A percentile compares a stretch with the other conserved stretches of the same genome.
Conservation (phyloP, 257 asterid genomes). For the Jaltomata sinuosa region DNA sequence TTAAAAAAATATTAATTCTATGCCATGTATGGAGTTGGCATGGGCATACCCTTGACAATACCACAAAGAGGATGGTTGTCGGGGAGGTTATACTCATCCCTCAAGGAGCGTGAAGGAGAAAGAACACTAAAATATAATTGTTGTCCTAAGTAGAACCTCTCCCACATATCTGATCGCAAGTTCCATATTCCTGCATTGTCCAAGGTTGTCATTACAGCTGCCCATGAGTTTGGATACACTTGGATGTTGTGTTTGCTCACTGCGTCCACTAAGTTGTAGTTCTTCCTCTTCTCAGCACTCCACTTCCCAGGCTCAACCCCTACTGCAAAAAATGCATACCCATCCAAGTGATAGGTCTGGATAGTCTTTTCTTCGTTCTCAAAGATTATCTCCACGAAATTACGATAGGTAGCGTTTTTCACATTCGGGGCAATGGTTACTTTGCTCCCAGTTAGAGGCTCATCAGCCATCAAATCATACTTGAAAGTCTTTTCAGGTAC, state of each 20-base stretch:
- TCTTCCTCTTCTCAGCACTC: slow-evolving; percentile 43
- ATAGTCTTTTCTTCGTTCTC: slow-evolving; percentile 47
- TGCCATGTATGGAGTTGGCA: slow-evolving; percentile 20
- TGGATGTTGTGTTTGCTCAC: slow-evolving; percentile 41
- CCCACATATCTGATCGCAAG: slow-evolving; percentile 42
- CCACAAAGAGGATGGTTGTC: slow-evolving; percentile 34
- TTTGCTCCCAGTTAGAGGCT: background rate
- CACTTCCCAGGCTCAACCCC: slow-evolving; percentile 41
- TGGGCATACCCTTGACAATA: slow-evolving; percentile 23
- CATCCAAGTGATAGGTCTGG: slow-evolving; percentile 41
- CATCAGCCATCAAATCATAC: slow-evolving; percentile 26
- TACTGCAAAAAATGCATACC: slow-evolving; percentile 39
- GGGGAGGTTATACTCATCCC: slow-evolving; percentile 49
- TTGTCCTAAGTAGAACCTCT: slow-evolving; percentile 43
- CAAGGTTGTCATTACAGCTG: slow-evolving; percentile 41
- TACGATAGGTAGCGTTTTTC: slow-evolving; percentile 31
- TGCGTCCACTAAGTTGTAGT: slow-evolving; percentile 44
- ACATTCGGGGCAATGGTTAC: slow-evolving; percentile 20
- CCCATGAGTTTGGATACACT: slow-evolving; percentile 52
- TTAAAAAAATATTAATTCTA: too few species aligned
- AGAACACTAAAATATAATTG: slow-evolving; percentile 37
- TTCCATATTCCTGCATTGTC: slow-evolving; percentile 68
- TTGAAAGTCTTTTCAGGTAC: slow-evolving; percentile 2
- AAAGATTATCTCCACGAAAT: slow-evolving; percentile 43
- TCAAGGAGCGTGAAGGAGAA: slow-evolving; percentile 31